Evolutionary conservation across 2,329 filamentous ascomycete genomes (phyloP).

Genomic region (Colletotrichum kahawae): DNA sequence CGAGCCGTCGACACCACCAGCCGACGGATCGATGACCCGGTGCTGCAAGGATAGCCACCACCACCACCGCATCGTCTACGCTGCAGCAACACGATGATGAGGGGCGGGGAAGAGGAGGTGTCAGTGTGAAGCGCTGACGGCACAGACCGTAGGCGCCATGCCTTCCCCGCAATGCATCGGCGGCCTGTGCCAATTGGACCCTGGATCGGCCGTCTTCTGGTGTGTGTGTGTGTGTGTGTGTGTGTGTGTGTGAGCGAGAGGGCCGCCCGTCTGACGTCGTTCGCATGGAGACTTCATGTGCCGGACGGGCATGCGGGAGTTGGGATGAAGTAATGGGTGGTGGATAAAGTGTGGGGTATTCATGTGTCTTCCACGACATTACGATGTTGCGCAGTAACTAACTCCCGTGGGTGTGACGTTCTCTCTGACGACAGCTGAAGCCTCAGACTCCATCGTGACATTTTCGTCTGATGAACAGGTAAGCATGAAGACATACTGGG

Average conservation of each 20-base stretch:
- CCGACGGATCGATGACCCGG: neutral
- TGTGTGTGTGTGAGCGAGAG: neutral
- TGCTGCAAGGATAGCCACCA: neutral
- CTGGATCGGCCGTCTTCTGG: neutral
- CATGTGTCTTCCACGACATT: neutral
- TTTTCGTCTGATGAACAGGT: neutral
- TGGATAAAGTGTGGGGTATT: neutral
- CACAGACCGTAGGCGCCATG: neutral
- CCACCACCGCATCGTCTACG: neutral
- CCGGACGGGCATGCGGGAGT: neutral
- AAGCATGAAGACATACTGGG: neutral
- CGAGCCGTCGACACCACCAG: neutral
- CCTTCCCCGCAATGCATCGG: neutral
- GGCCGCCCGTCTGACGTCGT: slow-evolving; percentile 8
- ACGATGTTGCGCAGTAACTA: neutral
- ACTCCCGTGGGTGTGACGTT: neutral
- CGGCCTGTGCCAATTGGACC: neutral
- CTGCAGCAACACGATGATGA: neutral
- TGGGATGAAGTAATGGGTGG: neutral
- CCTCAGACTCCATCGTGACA: neutral
- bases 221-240: neutral
- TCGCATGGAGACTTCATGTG: neutral
- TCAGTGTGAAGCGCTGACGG: neutral
- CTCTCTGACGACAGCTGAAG: neutral
- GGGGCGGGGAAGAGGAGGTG: neutral